Evolutionary conservation across 257 asterid genomes (phyloP).

Genomic region (Solanum gracilifrons): DNA sequence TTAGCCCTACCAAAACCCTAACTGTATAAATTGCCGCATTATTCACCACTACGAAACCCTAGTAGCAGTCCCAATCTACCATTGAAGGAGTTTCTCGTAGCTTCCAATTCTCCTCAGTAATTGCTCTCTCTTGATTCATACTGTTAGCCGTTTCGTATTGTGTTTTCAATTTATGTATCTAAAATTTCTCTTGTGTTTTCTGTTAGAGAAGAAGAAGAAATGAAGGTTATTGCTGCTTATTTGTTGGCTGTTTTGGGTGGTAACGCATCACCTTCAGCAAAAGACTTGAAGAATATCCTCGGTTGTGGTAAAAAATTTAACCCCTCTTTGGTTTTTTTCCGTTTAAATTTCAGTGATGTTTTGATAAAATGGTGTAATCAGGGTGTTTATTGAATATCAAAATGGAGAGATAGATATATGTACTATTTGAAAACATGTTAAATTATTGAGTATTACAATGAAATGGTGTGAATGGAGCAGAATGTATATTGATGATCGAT

Average conservation of each 20-base stretch:
- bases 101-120: not conserved
- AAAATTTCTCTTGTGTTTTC: not conserved
- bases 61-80: not conserved
- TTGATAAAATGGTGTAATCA: not conserved
- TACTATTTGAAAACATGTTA: not conserved
- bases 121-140: not conserved
- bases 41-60: not conserved
- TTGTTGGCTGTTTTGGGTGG: constrained; percentile 9
- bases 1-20: not conserved
- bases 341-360: not conserved
- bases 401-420: not conserved
- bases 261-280: not conserved
- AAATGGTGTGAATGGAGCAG: not conserved
- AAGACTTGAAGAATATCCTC: not conserved
- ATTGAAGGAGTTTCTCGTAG: not conserved
- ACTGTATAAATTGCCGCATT: not conserved
- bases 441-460: not conserved
- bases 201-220: not conserved
- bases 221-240: constrained; percentile 5
- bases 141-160: too few species aligned
- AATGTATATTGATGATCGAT: not conserved
- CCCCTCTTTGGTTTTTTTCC: too few species aligned
- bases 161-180: not conserved
- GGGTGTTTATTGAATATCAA: not conserved
- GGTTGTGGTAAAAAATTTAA: not conserved